phyloP scores from a whole-genome alignment of 305 asterid genomes.

The Solanum aculeatissimum region DNA sequence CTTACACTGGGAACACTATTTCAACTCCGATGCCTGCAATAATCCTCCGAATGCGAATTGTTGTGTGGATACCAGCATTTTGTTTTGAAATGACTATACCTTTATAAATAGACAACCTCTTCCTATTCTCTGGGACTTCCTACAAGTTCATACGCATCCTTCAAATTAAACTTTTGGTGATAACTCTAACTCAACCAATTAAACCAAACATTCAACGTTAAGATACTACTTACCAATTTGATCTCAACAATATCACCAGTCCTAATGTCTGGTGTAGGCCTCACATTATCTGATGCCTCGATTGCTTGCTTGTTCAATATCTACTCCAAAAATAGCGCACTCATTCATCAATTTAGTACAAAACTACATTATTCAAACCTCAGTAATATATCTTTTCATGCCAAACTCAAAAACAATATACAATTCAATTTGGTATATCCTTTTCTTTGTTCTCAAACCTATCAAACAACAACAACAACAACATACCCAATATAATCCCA shows the following conservation, averaged over 20 bases:
- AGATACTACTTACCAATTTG: conserved; percentile 52
- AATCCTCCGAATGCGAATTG: conserved; percentile 76
- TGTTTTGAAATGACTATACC: conserved; percentile 83
- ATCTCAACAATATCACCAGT: conserved; percentile 82
- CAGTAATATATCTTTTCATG: neutral
- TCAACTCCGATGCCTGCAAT: conserved; percentile 96
- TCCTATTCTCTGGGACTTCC: conserved; percentile 85
- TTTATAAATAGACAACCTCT: conserved; percentile 66
- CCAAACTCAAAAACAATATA: neutral
- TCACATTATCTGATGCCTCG: conserved; percentile 60
- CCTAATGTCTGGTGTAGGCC: conserved; percentile 80
- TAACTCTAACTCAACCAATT: neutral
- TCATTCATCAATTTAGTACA: neutral
- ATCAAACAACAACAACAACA: neutral
- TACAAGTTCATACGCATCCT: conserved; percentile 12
- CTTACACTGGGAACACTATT: conserved; percentile 93
- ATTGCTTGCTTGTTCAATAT: conserved; percentile 67
- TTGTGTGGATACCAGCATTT: conserved; percentile 95
- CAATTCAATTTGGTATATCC: neutral
- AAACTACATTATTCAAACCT: neutral
- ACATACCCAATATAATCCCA: neutral
- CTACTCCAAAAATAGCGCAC: conserved; percentile 20
- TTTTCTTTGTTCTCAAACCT: neutral
- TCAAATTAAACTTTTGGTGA: neutral
- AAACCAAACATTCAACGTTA: neutral